Base-by-base conservation (phyloP, 768 basidiomycete species). In the Macrocybe gigantea region DNA sequence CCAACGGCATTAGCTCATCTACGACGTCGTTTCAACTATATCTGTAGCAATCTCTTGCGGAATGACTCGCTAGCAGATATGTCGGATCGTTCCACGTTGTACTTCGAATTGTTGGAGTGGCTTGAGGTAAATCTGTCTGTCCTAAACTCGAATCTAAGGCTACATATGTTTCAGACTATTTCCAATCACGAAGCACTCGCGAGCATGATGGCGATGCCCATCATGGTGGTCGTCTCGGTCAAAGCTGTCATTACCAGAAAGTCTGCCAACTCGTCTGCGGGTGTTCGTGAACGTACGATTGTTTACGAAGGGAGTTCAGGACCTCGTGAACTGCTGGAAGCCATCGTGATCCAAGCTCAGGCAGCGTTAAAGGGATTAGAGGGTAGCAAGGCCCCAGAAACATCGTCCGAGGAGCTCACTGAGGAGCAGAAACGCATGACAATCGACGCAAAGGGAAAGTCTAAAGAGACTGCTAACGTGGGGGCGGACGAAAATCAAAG, bases 171-270 rank as follows among this genome's bases (percentile, higher is more conserved):
- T 12, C 47, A 96, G 93, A 92, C 89, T 0, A 87, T 97, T 40
- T 94, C 93, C 5, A 85, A 84, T 55, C 93, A 96, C 53, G 94
- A 95, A 71, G 87, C 91, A 5, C 67, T 96, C 36, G 91, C 91
- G 11, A 90, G 88, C 51, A 93, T 94, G 87, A 90, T 95, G 82
- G 92, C 90, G 1, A 95, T 94, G 91, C 92, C 93, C 5, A 91
- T 90, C 60, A 93, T 93, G 92, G 82, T 83, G n/a, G 78, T 82
- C 13, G 72, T 76, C 5, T 85, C 85, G 13, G 75, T 82, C 44
- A 86, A 85, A 60, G 69, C 75, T 5, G 68, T 82, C n/a, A 70
- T 72, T 3, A 69, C 79, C n/a, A 83, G 78, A 70, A 79, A 73
- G 56, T 60, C 66, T 6, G 58, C 68, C 67, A 4, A 72, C 66